phyloP scores from a whole-genome alignment of 1,139 yeast species.

The Pneumocystis sp. region DNA sequence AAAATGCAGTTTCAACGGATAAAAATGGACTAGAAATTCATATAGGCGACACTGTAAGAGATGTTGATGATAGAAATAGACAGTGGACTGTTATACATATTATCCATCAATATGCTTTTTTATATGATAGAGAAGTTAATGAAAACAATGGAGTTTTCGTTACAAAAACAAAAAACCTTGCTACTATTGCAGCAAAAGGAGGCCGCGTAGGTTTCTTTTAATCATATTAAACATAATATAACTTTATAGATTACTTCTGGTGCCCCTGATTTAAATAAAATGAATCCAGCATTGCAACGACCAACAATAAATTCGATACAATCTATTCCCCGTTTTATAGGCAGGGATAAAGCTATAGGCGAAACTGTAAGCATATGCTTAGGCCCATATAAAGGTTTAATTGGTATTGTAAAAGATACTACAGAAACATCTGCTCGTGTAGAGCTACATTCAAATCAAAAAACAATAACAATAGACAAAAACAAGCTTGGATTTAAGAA shows the following conservation, averaged over 20 bases:
- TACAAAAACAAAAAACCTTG: constrained; percentile 57
- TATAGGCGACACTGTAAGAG: constrained; percentile 85
- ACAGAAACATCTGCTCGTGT: constrained; percentile 84
- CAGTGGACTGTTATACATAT: constrained; percentile 82
- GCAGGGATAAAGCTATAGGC: constrained; percentile 66
- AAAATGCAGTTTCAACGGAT: constrained; percentile 69
- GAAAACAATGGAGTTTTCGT: constrained; percentile 92
- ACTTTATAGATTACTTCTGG: constrained; percentile 31
- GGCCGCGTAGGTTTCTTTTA: constrained; percentile 33
- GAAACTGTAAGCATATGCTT: constrained; percentile 75
- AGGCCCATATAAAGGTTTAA: constrained; percentile 81
- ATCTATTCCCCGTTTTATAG: constrained; percentile 35
- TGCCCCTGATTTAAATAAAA: constrained; percentile 43
- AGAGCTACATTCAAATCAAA: constrained; percentile 83
- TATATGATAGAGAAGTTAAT: constrained; percentile 59
- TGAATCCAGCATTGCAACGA: constrained; percentile 53
- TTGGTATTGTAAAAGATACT: constrained; percentile 86
- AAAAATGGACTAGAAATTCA: constrained; percentile 67
- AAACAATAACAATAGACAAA: constrained; percentile 73
- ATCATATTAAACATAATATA: background rate
- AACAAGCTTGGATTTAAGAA: constrained; percentile 48
- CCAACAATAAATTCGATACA: constrained; percentile 24
- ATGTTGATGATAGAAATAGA: constrained; percentile 59
- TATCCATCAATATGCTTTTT: constrained; percentile 61
- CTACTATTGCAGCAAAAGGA: constrained; percentile 73